Base-by-base conservation (phyloP, 2,329 filamentous ascomycete genomes). In the Stromatinia cepivora region DNA sequence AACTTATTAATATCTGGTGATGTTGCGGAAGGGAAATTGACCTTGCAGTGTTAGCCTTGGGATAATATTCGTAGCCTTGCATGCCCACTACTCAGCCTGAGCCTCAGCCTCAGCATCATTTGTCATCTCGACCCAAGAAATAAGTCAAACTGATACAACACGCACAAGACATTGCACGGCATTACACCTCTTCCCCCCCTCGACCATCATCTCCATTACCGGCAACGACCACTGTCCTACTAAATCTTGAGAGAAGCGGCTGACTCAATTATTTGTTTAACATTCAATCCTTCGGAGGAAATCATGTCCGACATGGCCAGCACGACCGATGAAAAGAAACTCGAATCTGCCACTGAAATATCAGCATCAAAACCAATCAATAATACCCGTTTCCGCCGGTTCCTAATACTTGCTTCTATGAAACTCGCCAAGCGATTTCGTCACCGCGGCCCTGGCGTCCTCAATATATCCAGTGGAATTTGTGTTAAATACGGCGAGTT, bases 401-500 rank as follows among this genome's bases (percentile, higher is more conserved):
- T 39, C 3, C 6, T 57, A 1, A 1, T 4, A 4, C 34, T 57
- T 39, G 54, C 54, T 3, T 39, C 34, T 9, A 25, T 36, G 1
- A 22, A 22, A 36, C 10, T 56, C 15, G 52, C 13, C 52, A 53
- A 31, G 28, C 25, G 15, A 17, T 31, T 53, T 20, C 5, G 25
- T 53, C 25, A n/a, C 10, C 48, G 52, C 15, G 3, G 25, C 28
- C 13, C 13, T 53, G 54, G 54, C 11, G 10, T 36, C 3, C 53
- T 56, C 17, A 56, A 10, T 5, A 56, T 56, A 56, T 56, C 28
- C 5, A 11, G 17, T 5, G 53, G 28, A 6, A 39, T 57, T 57
- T 70, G 69, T 36, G 62, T 81, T 61, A 81, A 81, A 70, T 78
- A 76, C 6, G 76, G 78, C n/a, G 9, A 20, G 0, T 70, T 36